Evolutionary conservation across 2,329 filamentous ascomycete genomes (phyloP), one percentile per base, ranked within the genome.

Genomic region (Paraconiothyrium sp.): DNA sequence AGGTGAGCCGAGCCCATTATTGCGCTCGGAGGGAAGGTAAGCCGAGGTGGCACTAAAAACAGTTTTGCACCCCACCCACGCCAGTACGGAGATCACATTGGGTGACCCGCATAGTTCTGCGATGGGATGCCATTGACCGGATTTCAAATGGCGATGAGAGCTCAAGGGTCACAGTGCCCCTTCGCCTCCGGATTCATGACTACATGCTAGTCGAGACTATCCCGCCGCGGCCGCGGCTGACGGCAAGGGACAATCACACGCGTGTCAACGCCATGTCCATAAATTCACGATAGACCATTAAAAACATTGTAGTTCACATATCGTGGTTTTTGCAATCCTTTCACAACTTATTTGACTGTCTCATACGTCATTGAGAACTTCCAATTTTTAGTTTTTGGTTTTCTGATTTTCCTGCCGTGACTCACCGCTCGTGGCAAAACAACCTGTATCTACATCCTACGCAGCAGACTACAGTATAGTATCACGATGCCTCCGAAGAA

Each of bases 371-470:
- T 55, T 22, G 20, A 54, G 4, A 9, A 34, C 35, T 22, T 16
- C n/a, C n/a, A 24, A 11, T 46, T 16, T 39, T 46, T 46, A 13
- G 35, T 20, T 20, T 46, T 22, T 35, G 39, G 24, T 46, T 34
- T 55, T 55, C 52, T 44, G 27, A 30, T 30, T 30, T 30, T 30
- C 27, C 35, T 55, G 52, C 52, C 39, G 39, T 55, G 52, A 55
- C 52, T 55, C 52, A 55, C 52, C 39, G 37, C 39, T 35, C 37
- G 20, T 20, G 20, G 20, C 9, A 39, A 22, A 44, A 46, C 52
- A 20, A 46, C 22, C 22, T 32, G n/a, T 16, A 44, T 16, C 27
- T 20, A 10, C 39, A n/a, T 6, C 22, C 50, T n/a, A 20, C 37
- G 22, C 3, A 34, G 39, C 16, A 34, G 2, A n/a, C 39, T 22